A percentile compares a stretch with the other conserved stretches of the same genome.
These are phyloP conservation scores for Fusarium floridanum DNA, from an alignment of 2,329 filamentous ascomycete species.

Conservation along the genomic window DNA sequence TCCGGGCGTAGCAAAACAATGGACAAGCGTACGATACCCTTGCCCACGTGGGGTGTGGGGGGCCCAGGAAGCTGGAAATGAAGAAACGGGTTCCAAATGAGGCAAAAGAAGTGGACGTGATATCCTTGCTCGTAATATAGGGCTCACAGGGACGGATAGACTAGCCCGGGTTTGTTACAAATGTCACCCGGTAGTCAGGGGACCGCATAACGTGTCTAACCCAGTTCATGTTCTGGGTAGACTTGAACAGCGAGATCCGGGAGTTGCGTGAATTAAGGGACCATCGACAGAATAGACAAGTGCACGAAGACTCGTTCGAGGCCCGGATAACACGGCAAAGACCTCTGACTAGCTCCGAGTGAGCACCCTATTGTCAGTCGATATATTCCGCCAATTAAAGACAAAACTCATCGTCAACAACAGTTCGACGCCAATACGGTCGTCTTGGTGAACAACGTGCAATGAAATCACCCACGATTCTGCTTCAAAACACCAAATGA, in stretches of 20 bases:
- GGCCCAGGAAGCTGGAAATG: neutral
- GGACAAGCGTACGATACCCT: neutral
- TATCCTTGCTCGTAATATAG: neutral
- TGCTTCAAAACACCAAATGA: neutral
- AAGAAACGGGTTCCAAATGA: neutral
- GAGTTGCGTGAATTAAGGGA: neutral
- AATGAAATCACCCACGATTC: neutral
- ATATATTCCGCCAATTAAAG: neutral
- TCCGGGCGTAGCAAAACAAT: neutral
- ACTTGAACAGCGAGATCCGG: neutral
- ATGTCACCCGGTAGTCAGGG: neutral
- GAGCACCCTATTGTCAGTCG: neutral
- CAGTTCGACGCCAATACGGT: neutral
- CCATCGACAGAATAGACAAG: neutral
- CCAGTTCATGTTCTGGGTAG: neutral
- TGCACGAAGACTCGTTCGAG: neutral
- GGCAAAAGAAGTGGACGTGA: neutral
- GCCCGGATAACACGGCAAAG: neutral
- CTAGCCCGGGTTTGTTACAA: neutral
- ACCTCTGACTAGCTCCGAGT: neutral
- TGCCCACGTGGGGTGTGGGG: constrained; percentile 1
- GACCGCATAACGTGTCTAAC: neutral
- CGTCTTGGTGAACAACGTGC: neutral
- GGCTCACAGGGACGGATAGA: neutral
- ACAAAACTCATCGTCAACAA: neutral